Conservation (phyloP, 2,329 filamentous ascomycete species). For the Neonectria faginata region DNA sequence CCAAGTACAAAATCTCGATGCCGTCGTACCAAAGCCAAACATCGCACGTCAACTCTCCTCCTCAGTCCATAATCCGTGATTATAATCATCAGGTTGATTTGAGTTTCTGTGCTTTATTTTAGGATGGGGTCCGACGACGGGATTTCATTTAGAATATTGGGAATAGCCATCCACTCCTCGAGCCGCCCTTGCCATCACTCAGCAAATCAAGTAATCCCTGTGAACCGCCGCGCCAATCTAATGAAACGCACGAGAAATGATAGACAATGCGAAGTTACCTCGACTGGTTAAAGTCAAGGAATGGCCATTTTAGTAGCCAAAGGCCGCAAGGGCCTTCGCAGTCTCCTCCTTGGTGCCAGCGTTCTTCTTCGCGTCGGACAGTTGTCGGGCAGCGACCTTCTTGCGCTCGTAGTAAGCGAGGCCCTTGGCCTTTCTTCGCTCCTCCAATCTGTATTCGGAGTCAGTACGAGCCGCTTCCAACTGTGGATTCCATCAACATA, state of each 20-base stretch:
- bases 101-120: constrained; percentile 53
- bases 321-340: constrained; percentile 86
- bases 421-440: constrained; percentile 99
- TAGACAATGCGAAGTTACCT: constrained; percentile 56
- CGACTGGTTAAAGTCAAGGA: constrained; percentile 46
- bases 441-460: constrained; percentile 80
- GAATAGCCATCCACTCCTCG: constrained; percentile 50
- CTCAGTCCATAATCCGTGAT: constrained; percentile 40
- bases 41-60: constrained; percentile 37
- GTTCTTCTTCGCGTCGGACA: constrained; percentile 92
- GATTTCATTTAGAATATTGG: constrained; percentile 52
- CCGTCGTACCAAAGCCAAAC: constrained; percentile 16
- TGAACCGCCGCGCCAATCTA: constrained; percentile 67
- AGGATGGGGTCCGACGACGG: constrained; percentile 48
- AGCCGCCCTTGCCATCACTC: constrained; percentile 59
- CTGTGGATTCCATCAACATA: constrained; percentile 64
- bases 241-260: constrained; percentile 64
- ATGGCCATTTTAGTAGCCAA: constrained; percentile 80
- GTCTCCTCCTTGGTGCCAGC: constrained; percentile 89
- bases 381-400: constrained; percentile 93
- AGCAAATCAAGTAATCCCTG: constrained; percentile 63
- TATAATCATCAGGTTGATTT: constrained; percentile 45
- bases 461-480: constrained; percentile 30
- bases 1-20: constrained; percentile 12
- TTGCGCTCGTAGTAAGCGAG: constrained; percentile 99